Evolutionary conservation across 805 yeast genomes (phyloP).

Genomic region (Candida tammaniensis): DNA sequence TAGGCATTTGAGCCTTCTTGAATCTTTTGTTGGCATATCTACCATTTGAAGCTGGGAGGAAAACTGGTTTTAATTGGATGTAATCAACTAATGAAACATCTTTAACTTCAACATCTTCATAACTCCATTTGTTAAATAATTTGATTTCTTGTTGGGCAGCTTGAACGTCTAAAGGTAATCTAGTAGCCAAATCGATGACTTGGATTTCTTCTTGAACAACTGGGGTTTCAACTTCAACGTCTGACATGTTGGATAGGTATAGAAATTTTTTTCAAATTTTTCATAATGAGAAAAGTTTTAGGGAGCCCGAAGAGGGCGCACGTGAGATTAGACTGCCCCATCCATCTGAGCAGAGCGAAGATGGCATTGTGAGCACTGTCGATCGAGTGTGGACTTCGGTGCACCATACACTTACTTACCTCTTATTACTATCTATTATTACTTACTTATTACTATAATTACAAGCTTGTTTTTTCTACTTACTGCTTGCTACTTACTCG

Average conservation of each 20-base stretch:
- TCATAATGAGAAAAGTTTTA: too few species aligned
- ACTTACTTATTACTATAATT: too few species aligned
- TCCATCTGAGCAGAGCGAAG: too few species aligned
- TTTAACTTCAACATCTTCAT: conserved; percentile 95
- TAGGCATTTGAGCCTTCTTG: conserved; percentile 99
- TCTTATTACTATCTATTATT: too few species aligned
- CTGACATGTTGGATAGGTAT: conserved; percentile 78
- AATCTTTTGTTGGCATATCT: conserved; percentile 99
- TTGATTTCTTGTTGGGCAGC: conserved; percentile 94
- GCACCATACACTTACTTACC: too few species aligned
- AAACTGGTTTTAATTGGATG: conserved; percentile 97
- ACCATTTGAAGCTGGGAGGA: conserved; percentile 99
- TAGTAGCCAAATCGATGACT: conserved; percentile 85
- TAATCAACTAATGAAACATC: conserved; percentile 98
- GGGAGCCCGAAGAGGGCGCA: too few species aligned
- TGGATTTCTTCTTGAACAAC: conserved; percentile 83
- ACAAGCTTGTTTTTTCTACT: too few species aligned
- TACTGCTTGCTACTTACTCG: too few species aligned
- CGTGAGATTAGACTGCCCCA: too few species aligned
- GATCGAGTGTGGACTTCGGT: too few species aligned
- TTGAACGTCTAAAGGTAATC: conserved; percentile 95
- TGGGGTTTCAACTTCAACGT: conserved; percentile 67
- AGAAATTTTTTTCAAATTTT: too few species aligned
- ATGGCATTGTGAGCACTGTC: too few species aligned
- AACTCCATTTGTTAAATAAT: conserved; percentile 99